These are phyloP conservation scores for Acanthochlamys bracteata DNA, from an alignment of 106 monocot species.

Conservation along the genomic window DNA sequence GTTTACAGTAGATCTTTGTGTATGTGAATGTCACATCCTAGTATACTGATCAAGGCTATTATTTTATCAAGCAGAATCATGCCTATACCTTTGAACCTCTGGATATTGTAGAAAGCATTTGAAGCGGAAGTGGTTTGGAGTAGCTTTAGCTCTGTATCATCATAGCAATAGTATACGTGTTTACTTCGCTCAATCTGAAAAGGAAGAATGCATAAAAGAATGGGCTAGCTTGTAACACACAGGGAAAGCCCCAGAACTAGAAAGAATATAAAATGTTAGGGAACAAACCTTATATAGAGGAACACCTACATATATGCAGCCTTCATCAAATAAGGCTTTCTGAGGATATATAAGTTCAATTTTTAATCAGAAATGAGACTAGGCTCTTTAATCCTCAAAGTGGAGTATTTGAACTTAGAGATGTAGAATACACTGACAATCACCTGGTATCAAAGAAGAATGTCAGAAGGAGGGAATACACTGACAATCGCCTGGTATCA, in stretches of 20 bases:
- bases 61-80: not conserved
- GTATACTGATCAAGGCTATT: not conserved
- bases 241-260: not conserved
- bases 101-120: conserved; percentile 82
- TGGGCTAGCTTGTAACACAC: not conserved
- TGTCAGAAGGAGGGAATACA: conserved; percentile 34
- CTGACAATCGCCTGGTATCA: conserved; percentile 74
- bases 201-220: not conserved
- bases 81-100: conserved; percentile 86
- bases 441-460: conserved; percentile 99
- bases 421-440: not conserved
- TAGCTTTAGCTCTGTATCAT: conserved; percentile 66
- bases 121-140: conserved; percentile 68
- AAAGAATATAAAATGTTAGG: not conserved
- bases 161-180: conserved; percentile 83
- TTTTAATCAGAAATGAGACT: not conserved
- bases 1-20: not conserved
- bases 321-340: conserved; percentile 97
- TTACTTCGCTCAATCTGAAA: conserved; percentile 89
- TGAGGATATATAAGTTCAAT: conserved; percentile 21
- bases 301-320: conserved; percentile 94
- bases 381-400: not conserved
- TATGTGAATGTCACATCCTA: not conserved
- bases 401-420: not conserved
- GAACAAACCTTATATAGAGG: conserved; percentile 79